These are phyloP conservation scores for Sergeia podlipaevii DNA, from an alignment of 208 protist genomes.

Conservation along the genomic window DNA sequence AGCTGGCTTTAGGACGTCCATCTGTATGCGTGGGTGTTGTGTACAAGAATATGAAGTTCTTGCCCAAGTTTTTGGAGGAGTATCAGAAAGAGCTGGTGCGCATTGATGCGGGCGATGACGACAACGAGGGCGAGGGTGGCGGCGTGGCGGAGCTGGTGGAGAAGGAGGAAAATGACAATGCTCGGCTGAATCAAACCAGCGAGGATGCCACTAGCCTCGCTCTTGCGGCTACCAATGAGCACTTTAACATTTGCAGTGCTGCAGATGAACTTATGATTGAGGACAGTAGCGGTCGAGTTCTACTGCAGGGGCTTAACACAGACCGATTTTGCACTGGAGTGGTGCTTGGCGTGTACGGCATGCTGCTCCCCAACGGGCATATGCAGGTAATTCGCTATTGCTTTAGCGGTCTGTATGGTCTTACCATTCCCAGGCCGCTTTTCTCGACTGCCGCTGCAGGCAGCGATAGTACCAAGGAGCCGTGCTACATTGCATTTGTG, in stretches of 20 bases:
- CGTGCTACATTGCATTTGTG: conserved; percentile 85
- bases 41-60: conserved; percentile 89
- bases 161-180: conserved; percentile 20
- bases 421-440: conserved; percentile 49
- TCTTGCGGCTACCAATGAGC: conserved; percentile 24
- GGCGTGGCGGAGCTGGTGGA: conserved; percentile 2
- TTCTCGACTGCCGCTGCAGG: neutral
- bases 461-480: conserved; percentile 5
- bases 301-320: conserved; percentile 45
- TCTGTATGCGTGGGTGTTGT: conserved; percentile 72
- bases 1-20: conserved; percentile 50
- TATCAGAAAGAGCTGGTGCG: conserved; percentile 83
- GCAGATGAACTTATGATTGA: conserved; percentile 77
- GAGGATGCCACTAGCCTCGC: conserved; percentile 10
- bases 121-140: conserved; percentile 14
- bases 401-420: conserved; percentile 32
- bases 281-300: conserved; percentile 76
- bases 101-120: conserved; percentile 80
- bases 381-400: conserved; percentile 60
- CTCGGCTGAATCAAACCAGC: too few species aligned
- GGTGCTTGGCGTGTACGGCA: conserved; percentile 69
- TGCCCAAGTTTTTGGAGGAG: conserved; percentile 84
- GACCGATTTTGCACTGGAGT: conserved; percentile 76
- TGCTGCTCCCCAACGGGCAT: conserved; percentile 52
- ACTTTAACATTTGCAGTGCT: conserved; percentile 43